Percentiles rank a stretch among this genome's conserved stretches.
phyloP scores from a whole-genome alignment of 2,329 filamentous ascomycete genomes.

The Nothomitra cinnamomea region DNA sequence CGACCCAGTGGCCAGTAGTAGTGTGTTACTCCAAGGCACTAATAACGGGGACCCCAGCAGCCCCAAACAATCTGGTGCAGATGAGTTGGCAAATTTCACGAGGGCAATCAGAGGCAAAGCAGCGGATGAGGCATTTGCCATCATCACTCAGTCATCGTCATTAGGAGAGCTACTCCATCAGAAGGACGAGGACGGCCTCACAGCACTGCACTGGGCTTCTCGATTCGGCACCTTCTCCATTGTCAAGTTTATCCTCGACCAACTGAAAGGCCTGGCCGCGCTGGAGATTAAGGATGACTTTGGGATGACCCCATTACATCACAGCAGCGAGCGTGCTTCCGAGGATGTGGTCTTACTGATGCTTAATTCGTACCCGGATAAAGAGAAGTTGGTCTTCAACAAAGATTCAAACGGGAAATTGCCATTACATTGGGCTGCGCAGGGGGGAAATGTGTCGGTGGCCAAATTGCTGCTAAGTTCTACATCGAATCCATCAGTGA shows the following conservation, averaged over 20 bases:
- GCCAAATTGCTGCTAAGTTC: not conserved
- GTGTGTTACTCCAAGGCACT: too few relatives aligned
- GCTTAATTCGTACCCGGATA: not conserved
- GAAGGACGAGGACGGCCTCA: too few relatives aligned
- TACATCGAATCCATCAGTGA: not conserved
- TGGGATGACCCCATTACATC: not conserved
- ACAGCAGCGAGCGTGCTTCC: not conserved
- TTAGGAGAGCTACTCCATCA: too few relatives aligned
- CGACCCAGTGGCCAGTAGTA: too few relatives aligned
- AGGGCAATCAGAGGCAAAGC: too few relatives aligned
- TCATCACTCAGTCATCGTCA: too few relatives aligned
- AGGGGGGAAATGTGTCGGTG: not conserved
- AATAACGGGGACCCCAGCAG: too few relatives aligned
- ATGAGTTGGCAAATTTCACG: too few relatives aligned
- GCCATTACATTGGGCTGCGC: not conserved
- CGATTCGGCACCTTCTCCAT: not conserved
- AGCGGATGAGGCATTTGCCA: too few relatives aligned
- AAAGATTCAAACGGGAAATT: not conserved
- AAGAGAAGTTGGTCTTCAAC: not conserved
- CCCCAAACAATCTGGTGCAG: too few relatives aligned
- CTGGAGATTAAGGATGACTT: not conserved
- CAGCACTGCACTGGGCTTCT: too few relatives aligned
- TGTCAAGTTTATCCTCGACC: not conserved
- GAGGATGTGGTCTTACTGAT: not conserved
- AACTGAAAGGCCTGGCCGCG: not conserved